Evolutionary conservation across 2,329 filamentous ascomycete genomes (phyloP).

Genomic region (Colletotrichum scovillei): DNA sequence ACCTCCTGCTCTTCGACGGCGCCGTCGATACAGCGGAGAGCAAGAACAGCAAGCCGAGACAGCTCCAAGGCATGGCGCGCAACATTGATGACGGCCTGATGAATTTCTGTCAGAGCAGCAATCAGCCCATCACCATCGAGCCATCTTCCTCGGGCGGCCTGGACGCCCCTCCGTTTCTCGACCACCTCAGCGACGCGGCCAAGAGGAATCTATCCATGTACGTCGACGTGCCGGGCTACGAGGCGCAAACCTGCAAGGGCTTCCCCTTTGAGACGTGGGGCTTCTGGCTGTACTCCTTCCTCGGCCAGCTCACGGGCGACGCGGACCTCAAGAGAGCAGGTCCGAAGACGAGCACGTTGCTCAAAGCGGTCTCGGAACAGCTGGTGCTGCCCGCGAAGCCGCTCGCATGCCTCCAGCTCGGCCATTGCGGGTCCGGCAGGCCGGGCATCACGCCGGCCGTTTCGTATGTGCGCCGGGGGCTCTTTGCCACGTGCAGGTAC

Average conservation of each 20-base stretch:
- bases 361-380: slow-evolving; percentile 47
- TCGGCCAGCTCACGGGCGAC: slow-evolving; percentile 51
- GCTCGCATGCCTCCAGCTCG: slow-evolving; percentile 50
- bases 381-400: slow-evolving; percentile 53
- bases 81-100: slow-evolving; percentile 50
- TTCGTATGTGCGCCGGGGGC: slow-evolving; percentile 48
- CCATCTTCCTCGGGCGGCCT: slow-evolving; percentile 15
- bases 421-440: slow-evolving; percentile 45
- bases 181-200: slow-evolving; percentile 47
- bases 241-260: slow-evolving; percentile 46
- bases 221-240: slow-evolving; percentile 44
- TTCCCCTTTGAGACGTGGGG: slow-evolving; percentile 52
- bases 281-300: slow-evolving; percentile 54
- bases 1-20: slow-evolving; percentile 49
- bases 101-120: slow-evolving; percentile 34
- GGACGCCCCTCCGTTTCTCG: slow-evolving; percentile 46
- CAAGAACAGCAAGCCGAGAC: slow-evolving; percentile 34
- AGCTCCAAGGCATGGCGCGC: slow-evolving; percentile 42
- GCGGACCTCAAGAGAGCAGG: slow-evolving; percentile 44
- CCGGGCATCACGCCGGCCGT: slow-evolving; percentile 48
- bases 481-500: slow-evolving; percentile 47
- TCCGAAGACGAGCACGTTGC: slow-evolving; percentile 25
- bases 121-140: slow-evolving; percentile 45
- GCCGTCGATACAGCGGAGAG: slow-evolving; percentile 40
- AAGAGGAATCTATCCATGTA: slow-evolving; percentile 45